Evolutionary conservation across 148 eudicot genomes (phyloP).

Genomic region (Diospyros kaki): DNA sequence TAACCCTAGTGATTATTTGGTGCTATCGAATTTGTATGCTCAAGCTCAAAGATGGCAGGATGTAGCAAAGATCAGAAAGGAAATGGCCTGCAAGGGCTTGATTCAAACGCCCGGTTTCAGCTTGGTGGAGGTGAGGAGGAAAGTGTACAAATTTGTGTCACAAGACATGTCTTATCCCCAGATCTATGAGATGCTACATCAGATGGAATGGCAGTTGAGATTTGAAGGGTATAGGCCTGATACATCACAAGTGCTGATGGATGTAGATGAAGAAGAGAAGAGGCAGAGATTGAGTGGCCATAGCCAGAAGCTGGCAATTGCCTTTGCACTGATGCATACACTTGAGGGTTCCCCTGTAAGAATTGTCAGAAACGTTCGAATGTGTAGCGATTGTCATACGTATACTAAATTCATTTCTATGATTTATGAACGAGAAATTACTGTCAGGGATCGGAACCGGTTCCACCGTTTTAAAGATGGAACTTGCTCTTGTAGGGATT

Average conservation of each 20-base stretch:
- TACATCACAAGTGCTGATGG: constrained; percentile 31
- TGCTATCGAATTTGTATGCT: constrained; percentile 48
- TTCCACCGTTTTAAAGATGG: constrained; percentile 57
- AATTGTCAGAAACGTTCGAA: constrained; percentile 47
- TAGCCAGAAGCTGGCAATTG: constrained; percentile 55
- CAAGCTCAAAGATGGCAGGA: constrained; percentile 41
- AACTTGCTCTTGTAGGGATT: constrained; percentile 55
- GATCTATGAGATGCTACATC: constrained; percentile 45
- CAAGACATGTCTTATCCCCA: constrained; percentile 35
- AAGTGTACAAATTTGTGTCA: constrained; percentile 39
- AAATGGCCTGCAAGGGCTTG: constrained; percentile 26
- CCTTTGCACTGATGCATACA: constrained; percentile 45
- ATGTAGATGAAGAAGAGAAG: constrained; percentile 44
- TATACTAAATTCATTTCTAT: constrained; percentile 45
- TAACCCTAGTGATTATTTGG: constrained; percentile 41
- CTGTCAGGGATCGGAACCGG: constrained; percentile 47
- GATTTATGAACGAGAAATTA: constrained; percentile 33
- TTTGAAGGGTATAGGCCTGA: constrained; percentile 54
- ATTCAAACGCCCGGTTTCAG: constrained; percentile 36
- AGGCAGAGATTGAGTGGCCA: constrained; percentile 38
- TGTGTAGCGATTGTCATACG: constrained; percentile 58
- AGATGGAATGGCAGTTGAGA: constrained; percentile 54
- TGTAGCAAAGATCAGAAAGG: constrained; percentile 27
- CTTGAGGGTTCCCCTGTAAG: constrained; percentile 30
- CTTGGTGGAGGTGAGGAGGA: constrained; percentile 36